Conservation (phyloP, 2,329 filamentous ascomycete genomes). For the Fusarium phyllophilum region DNA sequence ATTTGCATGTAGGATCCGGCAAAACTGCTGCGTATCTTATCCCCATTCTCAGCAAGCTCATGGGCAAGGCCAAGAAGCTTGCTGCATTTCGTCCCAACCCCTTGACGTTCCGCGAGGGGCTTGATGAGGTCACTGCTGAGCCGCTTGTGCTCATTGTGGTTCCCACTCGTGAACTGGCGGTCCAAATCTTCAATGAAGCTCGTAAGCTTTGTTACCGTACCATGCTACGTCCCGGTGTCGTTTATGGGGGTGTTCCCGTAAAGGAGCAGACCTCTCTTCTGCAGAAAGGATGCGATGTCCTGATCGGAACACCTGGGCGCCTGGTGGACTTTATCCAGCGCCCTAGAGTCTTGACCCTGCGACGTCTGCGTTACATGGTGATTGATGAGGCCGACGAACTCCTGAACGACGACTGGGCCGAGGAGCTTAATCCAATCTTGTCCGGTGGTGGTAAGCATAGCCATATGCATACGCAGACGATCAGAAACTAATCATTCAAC, state of each 20-base stretch:
- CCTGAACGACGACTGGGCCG: conserved; percentile 81
- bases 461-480: neutral
- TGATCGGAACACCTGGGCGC: conserved; percentile 89
- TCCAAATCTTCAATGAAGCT: conserved; percentile 95
- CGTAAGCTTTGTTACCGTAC: conserved; percentile 93
- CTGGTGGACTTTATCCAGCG: conserved; percentile 85
- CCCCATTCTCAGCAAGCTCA: conserved; percentile 87
- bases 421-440: conserved; percentile 80
- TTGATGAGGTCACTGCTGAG: conserved; percentile 74
- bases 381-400: conserved; percentile 98
- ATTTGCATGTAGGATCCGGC: conserved; percentile 75
- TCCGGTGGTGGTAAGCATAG: conserved; percentile 76
- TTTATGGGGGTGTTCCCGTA: conserved; percentile 86
- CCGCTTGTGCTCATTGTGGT: conserved; percentile 87
- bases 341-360: conserved; percentile 73
- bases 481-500: conserved; percentile 46
- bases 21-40: conserved; percentile 95
- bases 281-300: conserved; percentile 84
- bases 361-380: conserved; percentile 81
- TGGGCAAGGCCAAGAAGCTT: conserved; percentile 94
- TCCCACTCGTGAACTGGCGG: conserved; percentile 88
- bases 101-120: conserved; percentile 60
- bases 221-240: conserved; percentile 90
- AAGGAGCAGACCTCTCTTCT: conserved; percentile 77
- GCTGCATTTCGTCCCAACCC: conserved; percentile 80